Conservation (phyloP, 2,329 filamentous ascomycete genomes). For the Ophiostoma australiae region DNA sequence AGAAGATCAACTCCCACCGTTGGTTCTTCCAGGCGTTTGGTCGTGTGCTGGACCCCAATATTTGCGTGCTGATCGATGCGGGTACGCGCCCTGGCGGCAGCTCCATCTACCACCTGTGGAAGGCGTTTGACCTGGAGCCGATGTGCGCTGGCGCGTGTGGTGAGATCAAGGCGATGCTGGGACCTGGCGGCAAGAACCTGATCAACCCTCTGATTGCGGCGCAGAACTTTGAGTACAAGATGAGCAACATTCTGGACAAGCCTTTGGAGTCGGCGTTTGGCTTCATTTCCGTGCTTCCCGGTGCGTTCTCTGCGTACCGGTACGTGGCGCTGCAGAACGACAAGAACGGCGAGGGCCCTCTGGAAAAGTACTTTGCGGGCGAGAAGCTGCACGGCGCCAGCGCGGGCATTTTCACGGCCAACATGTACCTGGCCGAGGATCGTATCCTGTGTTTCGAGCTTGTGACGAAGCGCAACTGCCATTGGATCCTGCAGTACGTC, state of each 20-base stretch:
- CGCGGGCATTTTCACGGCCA: slow-evolving; percentile 94
- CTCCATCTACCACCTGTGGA: slow-evolving; percentile 97
- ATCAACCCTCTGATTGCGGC: slow-evolving; percentile 94
- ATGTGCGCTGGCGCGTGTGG: slow-evolving; percentile 95
- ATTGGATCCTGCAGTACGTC: slow-evolving; percentile 97
- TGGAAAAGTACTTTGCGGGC: slow-evolving; percentile 95
- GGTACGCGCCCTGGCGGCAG: slow-evolving; percentile 91
- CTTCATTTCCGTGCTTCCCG: slow-evolving; percentile 93
- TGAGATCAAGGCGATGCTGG: slow-evolving; percentile 96
- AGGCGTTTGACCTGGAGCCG: slow-evolving; percentile 93
- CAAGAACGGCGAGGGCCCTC: slow-evolving; percentile 83
- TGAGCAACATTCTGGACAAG: slow-evolving; percentile 99
- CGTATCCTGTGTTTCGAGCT: slow-evolving; percentile 92
- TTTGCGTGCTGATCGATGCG: slow-evolving; percentile 92
- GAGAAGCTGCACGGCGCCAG: slow-evolving; percentile 92
- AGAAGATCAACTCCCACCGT: slow-evolving; percentile 99
- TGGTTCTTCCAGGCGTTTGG: slow-evolving; percentile 99
- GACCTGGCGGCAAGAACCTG: slow-evolving; percentile 73
- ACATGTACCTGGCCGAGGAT: slow-evolving; percentile 99
- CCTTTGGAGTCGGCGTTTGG: slow-evolving; percentile 95
- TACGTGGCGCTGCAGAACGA: slow-evolving; percentile 95
- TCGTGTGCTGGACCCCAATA: slow-evolving; percentile 85
- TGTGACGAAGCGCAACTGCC: slow-evolving; percentile 93
- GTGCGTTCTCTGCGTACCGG: slow-evolving; percentile 97
- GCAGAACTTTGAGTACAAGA: slow-evolving; percentile 99